Evolutionary conservation across 2,329 filamentous ascomycete genomes (phyloP).

Genomic region (Botrytis galanthina): DNA sequence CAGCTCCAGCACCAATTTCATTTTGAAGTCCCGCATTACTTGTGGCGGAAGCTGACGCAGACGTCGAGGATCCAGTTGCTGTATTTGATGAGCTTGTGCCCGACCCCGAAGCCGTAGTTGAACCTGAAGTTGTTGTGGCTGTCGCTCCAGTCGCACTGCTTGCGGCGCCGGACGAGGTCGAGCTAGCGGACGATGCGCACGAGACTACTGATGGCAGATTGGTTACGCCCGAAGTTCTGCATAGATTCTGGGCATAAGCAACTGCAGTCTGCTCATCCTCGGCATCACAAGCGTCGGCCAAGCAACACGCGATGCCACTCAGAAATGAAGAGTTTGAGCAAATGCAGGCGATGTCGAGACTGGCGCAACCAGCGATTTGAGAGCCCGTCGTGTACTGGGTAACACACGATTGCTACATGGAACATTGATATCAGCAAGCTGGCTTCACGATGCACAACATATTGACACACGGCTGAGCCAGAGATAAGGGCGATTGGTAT

Average conservation of each 20-base stretch:
- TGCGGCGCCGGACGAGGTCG: constrained; percentile 14
- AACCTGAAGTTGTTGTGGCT: background rate
- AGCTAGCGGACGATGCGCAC: constrained; percentile 21
- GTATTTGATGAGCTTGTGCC: background rate
- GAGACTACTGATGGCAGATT: constrained; percentile 30
- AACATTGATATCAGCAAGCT: constrained; percentile 6
- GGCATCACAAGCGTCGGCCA: constrained; percentile 44
- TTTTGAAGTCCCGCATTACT: constrained; percentile 27
- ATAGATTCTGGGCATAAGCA: constrained; percentile 39
- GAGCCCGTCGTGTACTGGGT: constrained; percentile 41
- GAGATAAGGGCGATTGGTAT: background rate
- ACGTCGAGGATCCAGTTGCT: constrained; percentile 1
- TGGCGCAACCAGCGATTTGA: constrained; percentile 41
- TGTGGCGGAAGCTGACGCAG: constrained; percentile 25
- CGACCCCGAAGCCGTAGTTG: background rate
- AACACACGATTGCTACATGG: constrained; percentile 37
- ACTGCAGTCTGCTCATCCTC: constrained; percentile 42
- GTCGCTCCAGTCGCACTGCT: constrained; percentile 1
- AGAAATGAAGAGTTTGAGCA: constrained; percentile 48
- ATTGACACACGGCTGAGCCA: background rate
- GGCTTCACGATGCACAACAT: background rate
- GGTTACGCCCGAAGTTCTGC: constrained; percentile 39
- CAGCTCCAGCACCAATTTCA: constrained; percentile 28
- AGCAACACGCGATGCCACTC: constrained; percentile 48
- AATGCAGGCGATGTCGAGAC: constrained; percentile 49